Conservation (phyloP, 805 yeast species). For the Pichia manshurica region DNA sequence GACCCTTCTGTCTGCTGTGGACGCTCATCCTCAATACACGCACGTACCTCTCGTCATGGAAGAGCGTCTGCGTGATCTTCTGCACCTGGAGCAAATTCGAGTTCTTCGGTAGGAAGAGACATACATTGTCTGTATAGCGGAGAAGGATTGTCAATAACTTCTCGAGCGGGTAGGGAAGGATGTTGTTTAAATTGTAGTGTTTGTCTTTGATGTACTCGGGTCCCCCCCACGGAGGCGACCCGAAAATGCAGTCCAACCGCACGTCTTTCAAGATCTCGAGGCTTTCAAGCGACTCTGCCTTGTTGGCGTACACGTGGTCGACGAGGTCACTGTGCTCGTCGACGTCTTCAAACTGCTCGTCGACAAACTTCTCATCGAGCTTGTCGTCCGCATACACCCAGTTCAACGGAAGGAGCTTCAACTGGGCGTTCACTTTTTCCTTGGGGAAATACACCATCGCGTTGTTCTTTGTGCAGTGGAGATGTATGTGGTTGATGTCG, state of each 20-base stretch:
- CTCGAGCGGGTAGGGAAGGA: conserved; percentile 44
- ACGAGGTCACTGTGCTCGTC: conserved; percentile 5
- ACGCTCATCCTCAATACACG: conserved; percentile 10
- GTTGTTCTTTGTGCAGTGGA: conserved; percentile 64
- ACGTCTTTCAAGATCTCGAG: conserved; percentile 8
- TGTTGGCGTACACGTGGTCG: conserved; percentile 10
- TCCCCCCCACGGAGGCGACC: conserved; percentile 88
- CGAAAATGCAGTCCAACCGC: conserved; percentile 51
- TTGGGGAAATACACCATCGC: conserved; percentile 45
- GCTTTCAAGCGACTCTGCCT: conserved; percentile 11
- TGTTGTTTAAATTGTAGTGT: conserved; percentile 39
- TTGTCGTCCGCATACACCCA: conserved; percentile 29
- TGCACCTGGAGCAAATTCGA: conserved; percentile 48
- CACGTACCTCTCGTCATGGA: conserved; percentile 31
- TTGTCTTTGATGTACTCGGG: conserved; percentile 43
- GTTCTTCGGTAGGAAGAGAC: conserved; percentile 57
- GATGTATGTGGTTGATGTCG: conserved; percentile 54
- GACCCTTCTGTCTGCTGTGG: conserved; percentile 45
- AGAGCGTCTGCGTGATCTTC: conserved; percentile 38
- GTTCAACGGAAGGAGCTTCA: conserved; percentile 45
- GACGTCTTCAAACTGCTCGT: conserved; percentile 7
- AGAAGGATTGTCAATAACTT: conserved; percentile 37
- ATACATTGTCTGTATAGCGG: conserved; percentile 41
- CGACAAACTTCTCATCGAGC: conserved; percentile 13
- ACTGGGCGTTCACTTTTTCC: conserved; percentile 40